Percentiles rank a stretch among this genome's conserved stretches.
Conservation (phyloP, 495 filamentous ascomycete genomes). For the Hypoxylon cercidicola region DNA sequence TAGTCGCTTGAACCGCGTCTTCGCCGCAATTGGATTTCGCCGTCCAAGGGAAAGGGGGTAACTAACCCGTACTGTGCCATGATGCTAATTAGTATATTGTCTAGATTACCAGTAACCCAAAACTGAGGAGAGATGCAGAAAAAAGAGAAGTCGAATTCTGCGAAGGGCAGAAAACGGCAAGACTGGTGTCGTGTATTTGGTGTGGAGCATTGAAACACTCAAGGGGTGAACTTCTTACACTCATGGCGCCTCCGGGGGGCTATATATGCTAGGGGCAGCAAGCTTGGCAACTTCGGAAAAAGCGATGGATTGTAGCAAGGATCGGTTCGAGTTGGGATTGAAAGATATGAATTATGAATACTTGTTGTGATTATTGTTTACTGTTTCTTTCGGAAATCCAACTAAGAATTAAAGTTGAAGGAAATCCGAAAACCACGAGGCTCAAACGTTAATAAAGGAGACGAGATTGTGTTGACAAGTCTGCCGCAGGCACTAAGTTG, state of each 20-base stretch:
- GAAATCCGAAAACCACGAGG: constrained; percentile 48
- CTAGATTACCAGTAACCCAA: constrained; percentile 19
- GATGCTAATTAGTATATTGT: constrained; percentile 45
- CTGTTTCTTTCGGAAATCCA: not conserved
- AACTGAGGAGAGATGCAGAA: constrained; percentile 17
- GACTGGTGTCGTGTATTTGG: constrained; percentile 14
- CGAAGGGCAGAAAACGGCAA: constrained; percentile 19
- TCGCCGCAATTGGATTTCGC: constrained; percentile 16
- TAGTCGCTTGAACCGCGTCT: constrained; percentile 29
- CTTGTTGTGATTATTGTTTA: constrained; percentile 7
- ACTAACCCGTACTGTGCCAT: constrained; percentile 56
- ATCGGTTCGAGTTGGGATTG: not conserved
- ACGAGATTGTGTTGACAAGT: constrained; percentile 24
- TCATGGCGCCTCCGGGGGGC: constrained; percentile 50
- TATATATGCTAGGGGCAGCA: constrained; percentile 35
- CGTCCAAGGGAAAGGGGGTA: constrained; percentile 7
- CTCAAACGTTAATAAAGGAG: constrained; percentile 10
- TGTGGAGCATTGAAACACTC: constrained; percentile 41
- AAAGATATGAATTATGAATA: constrained; percentile 21
- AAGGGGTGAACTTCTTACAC: constrained; percentile 55
- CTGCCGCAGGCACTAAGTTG: constrained; percentile 23
- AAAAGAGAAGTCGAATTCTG: constrained; percentile 9
- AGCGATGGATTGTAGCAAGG: not conserved
- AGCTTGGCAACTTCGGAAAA: constrained; percentile 16
- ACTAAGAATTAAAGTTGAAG: constrained; percentile 14